A percentile compares a stretch with the other conserved stretches of the same genome.
Conservation (phyloP, 2,329 filamentous ascomycete genomes). For the Cercospora sp. region DNA sequence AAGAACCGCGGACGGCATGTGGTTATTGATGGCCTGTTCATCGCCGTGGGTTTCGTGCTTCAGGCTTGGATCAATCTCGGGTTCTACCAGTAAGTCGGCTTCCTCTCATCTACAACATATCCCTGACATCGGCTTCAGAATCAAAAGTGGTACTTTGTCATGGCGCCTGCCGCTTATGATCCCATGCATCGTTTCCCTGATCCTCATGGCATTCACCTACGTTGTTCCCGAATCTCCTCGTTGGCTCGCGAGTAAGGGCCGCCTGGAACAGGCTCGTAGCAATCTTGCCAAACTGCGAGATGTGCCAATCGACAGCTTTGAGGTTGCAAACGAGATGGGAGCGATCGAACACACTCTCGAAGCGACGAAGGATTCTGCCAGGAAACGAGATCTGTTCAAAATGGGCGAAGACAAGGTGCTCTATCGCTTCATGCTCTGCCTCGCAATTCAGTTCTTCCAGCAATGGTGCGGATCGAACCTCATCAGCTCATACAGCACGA, state of each 20-base stretch:
- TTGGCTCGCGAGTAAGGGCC: slow-evolving; percentile 41
- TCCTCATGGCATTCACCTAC: slow-evolving; percentile 36
- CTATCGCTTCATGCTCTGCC: slow-evolving; percentile 54
- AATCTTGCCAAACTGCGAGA: slow-evolving; percentile 46
- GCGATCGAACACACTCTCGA: slow-evolving; percentile 54
- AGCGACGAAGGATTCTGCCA: slow-evolving; percentile 39
- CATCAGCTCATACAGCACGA: slow-evolving; percentile 35
- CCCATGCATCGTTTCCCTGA: slow-evolving; percentile 47
- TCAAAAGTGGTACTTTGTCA: slow-evolving; percentile 42
- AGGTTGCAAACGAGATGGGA: slow-evolving; percentile 47
- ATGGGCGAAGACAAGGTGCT: slow-evolving; percentile 53
- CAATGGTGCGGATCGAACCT: slow-evolving; percentile 51
- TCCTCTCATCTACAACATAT: not conserved
- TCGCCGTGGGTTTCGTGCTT: slow-evolving; percentile 48
- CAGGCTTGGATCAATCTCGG: slow-evolving; percentile 54
- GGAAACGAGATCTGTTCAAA: slow-evolving; percentile 49
- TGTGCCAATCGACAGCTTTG: slow-evolving; percentile 41
- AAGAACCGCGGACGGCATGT: slow-evolving; percentile 45
- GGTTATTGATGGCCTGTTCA: slow-evolving; percentile 50
- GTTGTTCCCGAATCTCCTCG: slow-evolving; percentile 44
- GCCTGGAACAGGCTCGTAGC: slow-evolving; percentile 26
- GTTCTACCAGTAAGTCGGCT: slow-evolving; percentile 33
- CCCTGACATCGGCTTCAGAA: slow-evolving; percentile 13
- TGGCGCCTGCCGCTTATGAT: slow-evolving; percentile 51
- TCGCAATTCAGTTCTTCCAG: slow-evolving; percentile 53